Evolutionary conservation across 1,284 basidiomycete species (phyloP).

Genomic region (Trichosporon inkin): DNA sequence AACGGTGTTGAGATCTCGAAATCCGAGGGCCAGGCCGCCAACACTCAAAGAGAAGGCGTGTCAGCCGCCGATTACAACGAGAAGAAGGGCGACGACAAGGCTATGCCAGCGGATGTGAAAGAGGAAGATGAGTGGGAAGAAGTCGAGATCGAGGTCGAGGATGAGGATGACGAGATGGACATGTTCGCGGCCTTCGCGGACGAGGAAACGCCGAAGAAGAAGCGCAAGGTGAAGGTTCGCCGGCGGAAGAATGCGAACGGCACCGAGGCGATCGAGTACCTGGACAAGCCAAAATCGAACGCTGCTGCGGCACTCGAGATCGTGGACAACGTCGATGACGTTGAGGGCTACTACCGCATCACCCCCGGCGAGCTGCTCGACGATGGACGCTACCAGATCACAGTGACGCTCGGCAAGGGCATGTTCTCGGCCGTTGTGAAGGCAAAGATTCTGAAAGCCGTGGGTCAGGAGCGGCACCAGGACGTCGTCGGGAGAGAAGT

Average conservation of each 20-base stretch:
- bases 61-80: slow-evolving; percentile 85
- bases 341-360: slow-evolving; percentile 92
- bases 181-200: slow-evolving; percentile 74
- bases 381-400: slow-evolving; percentile 87
- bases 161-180: slow-evolving; percentile 70
- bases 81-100: slow-evolving; percentile 63
- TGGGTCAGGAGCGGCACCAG: slow-evolving; percentile 56
- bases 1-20: slow-evolving; percentile 44
- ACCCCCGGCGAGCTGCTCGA: slow-evolving; percentile 94
- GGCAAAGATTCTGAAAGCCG: slow-evolving; percentile 74
- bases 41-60: slow-evolving; percentile 28
- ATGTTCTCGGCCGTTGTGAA: slow-evolving; percentile 98
- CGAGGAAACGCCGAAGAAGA: slow-evolving; percentile 57
- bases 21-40: slow-evolving; percentile 16
- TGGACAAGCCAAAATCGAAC: slow-evolving; percentile 58
- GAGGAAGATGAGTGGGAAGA: slow-evolving; percentile 53
- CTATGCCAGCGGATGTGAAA: background rate
- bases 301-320: slow-evolving; percentile 39
- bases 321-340: slow-evolving; percentile 56
- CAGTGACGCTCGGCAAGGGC: slow-evolving; percentile 88
- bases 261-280: slow-evolving; percentile 75
- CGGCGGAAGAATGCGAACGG: slow-evolving; percentile 58
- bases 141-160: slow-evolving; percentile 58
- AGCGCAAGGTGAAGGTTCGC: slow-evolving; percentile 53
- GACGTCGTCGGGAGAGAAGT: slow-evolving; percentile 66